Conservation (phyloP, 1,284 basidiomycete species). For the Microbotryomycetes sp. region DNA sequence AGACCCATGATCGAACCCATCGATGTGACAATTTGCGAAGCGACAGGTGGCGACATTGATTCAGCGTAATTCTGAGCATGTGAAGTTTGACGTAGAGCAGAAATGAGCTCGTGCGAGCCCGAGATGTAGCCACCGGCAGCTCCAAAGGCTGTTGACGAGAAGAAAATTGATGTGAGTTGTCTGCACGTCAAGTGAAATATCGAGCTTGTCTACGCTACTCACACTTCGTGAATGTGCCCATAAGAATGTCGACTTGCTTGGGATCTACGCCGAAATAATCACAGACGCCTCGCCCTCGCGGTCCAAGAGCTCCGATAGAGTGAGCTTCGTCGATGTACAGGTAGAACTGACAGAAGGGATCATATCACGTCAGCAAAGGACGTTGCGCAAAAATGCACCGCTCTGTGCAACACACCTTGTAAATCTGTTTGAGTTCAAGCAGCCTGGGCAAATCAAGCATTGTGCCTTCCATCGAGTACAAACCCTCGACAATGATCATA, state of each 20-base stretch:
- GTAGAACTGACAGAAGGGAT: constrained; percentile 62
- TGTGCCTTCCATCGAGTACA: constrained; percentile 98
- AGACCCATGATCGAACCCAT: constrained; percentile 94
- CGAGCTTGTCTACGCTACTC: not conserved
- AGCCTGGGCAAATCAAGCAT: constrained; percentile 77
- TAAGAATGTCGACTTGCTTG: constrained; percentile 77
- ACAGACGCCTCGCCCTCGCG: constrained; percentile 85
- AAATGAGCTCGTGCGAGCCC: constrained; percentile 71
- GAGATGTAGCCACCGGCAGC: constrained; percentile 94
- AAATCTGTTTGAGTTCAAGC: constrained; percentile 83
- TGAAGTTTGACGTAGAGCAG: constrained; percentile 71
- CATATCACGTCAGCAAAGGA: not conserved
- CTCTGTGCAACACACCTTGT: constrained; percentile 61
- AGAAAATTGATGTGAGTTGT: not conserved
- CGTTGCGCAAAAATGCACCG: not conserved
- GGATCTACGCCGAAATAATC: constrained; percentile 92
- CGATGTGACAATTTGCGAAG: constrained; percentile 83
- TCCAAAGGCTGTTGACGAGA: constrained; percentile 58
- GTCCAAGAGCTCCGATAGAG: constrained; percentile 91
- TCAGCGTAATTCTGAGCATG: constrained; percentile 86
- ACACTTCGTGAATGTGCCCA: constrained; percentile 98
- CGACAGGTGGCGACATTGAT: constrained; percentile 80
- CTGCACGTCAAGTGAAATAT: not conserved
- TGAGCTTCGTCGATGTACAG: constrained; percentile 96
- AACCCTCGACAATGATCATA: constrained; percentile 84